Base-by-base conservation (phyloP, 169 alveolate species). In the Plasmodium gonderi region DNA sequence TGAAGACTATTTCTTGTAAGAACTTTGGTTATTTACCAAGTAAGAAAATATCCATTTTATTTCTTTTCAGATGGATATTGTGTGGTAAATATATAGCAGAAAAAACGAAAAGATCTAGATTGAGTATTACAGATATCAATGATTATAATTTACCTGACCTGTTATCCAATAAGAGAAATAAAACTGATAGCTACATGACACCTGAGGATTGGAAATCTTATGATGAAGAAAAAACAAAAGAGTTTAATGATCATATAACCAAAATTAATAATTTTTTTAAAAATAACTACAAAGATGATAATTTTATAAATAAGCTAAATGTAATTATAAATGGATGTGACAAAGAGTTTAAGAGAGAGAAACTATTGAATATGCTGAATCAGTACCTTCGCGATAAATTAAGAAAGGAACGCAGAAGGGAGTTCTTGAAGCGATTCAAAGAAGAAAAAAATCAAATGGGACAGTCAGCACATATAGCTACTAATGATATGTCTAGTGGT, bases 1-100 rank as follows among this genome's bases (percentile, higher is more conserved):
- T 95, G 60, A 95, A 95, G 68, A 95, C 96, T 0, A 69, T 95
- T 2, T 95, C 96, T 17, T 95, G 96, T 72, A 79, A 91, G 38
- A 74, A 81, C 23, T 95, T 80, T 45, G 96, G 96, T 1, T 65
- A 92, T 40, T 82, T 82, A 26, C 91, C 90, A n/a, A 93, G 96
- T 51, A 92, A 91, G 74, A 85, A 91, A 31, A 78, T 95, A 82
- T 90, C 96, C 0, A 91, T 87, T 33, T 91, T 95, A 8, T 95
- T 95, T 69, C 90, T 95, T 23, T 89, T 87, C 49, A 91, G 96
- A 26, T 95, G 96, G 96, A 51, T 75, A 49, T 76, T 82, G 20
- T 81, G 95, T 3, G 96, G 96, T 0, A 81, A 95, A 20, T 38
- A 74, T 8, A 72, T 95, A 17, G 95, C 96, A 2, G 95, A 92